Conservation (phyloP, 495 filamentous ascomycete species). For the Hyaloscypha finlandica region DNA sequence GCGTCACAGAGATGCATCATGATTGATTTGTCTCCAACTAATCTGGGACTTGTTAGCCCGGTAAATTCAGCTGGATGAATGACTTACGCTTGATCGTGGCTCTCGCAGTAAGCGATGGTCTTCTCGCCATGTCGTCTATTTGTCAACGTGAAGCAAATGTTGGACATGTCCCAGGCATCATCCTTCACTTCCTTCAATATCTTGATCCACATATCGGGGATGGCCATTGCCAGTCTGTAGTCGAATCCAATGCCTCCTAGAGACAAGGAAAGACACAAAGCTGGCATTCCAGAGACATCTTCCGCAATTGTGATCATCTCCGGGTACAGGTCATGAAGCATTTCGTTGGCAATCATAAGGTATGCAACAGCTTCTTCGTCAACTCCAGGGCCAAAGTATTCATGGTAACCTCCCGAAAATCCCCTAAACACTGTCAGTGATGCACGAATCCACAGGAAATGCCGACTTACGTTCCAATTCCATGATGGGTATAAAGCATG, state of each 20-base stretch:
- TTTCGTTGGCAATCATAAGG: constrained; percentile 93
- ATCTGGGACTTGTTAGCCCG: constrained; percentile 48
- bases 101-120: constrained; percentile 96
- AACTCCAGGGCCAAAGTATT: constrained; percentile 92
- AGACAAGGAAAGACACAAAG: constrained; percentile 79
- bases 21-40: constrained; percentile 94
- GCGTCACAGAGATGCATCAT: constrained; percentile 99
- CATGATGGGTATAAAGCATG: constrained; percentile 95
- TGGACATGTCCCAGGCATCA: constrained; percentile 89
- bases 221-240: constrained; percentile 96
- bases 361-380: constrained; percentile 96
- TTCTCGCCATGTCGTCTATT: constrained; percentile 96
- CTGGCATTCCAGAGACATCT: constrained; percentile 98
- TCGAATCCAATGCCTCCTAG: constrained; percentile 95
- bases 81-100: constrained; percentile 96
- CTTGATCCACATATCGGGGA: constrained; percentile 99
- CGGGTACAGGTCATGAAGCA: constrained; percentile 88
- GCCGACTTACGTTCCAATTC: constrained; percentile 88
- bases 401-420: constrained; percentile 97
- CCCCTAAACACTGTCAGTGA: constrained; percentile 57
- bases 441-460: background rate
- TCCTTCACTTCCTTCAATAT: constrained; percentile 92
- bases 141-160: constrained; percentile 80
- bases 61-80: background rate
- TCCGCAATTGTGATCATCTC: constrained; percentile 89